Percentiles rank a stretch among this genome's conserved stretches.
Evolutionary conservation across 2,329 filamentous ascomycete species (phyloP).

Genomic region (Microsporum audouinii): DNA sequence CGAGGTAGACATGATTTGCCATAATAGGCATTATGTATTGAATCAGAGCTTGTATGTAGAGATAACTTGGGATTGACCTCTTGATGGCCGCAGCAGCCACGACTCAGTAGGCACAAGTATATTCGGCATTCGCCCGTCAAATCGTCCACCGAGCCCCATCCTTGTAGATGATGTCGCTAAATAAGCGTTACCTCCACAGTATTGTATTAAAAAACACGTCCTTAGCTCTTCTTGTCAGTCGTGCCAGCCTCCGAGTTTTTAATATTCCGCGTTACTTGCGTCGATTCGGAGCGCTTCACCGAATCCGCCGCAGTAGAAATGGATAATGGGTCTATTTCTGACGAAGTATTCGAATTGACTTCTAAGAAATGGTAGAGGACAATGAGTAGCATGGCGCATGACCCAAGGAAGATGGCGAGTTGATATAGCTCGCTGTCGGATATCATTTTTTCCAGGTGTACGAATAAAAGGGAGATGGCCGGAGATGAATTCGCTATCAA

Average conservation of each 20-base stretch:
- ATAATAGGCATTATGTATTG: neutral
- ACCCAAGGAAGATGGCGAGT: constrained; percentile 86
- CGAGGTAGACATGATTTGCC: neutral
- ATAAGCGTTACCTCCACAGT: neutral
- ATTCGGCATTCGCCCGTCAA: no score
- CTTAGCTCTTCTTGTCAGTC: neutral
- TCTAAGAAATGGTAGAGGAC: constrained; percentile 94
- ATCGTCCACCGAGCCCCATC: neutral
- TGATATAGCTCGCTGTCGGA: constrained; percentile 83
- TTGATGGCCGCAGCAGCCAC: neutral
- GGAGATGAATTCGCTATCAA: neutral
- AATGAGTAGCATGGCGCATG: constrained; percentile 79
- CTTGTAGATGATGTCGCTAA: neutral
- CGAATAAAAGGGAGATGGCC: neutral
- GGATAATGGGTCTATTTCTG: constrained; percentile 1
- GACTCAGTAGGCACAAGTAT: no score
- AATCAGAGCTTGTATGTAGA: neutral
- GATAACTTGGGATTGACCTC: neutral
- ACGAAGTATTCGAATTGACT: constrained; percentile 62
- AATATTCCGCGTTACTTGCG: neutral
- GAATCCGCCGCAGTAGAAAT: neutral
- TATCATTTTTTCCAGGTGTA: constrained; percentile 61
- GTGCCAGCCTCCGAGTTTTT: neutral
- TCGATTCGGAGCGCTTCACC: neutral
- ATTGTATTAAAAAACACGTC: neutral